Conservation (phyloP, 805 yeast genomes). For the Millerozyma miso region DNA sequence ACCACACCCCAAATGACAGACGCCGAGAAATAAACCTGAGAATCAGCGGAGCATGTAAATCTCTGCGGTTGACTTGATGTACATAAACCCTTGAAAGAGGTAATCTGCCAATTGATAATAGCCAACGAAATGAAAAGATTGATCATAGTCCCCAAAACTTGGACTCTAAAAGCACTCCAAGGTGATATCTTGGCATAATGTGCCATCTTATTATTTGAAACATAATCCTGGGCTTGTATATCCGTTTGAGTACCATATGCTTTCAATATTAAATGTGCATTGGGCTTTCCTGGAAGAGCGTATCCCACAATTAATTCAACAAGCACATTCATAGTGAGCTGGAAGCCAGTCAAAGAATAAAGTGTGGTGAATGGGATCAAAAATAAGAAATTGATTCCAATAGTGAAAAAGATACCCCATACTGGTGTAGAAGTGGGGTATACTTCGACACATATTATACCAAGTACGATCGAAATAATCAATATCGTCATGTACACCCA, state of each 20-base stretch:
- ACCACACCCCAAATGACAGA: slow-evolving; percentile 48
- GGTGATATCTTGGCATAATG: slow-evolving; percentile 23
- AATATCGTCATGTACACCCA: slow-evolving; percentile 25
- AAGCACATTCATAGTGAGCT: slow-evolving; percentile 47
- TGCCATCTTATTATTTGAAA: slow-evolving; percentile 15
- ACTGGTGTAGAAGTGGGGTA: slow-evolving; percentile 50
- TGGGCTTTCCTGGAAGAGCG: slow-evolving; percentile 52
- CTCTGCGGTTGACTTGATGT: slow-evolving; percentile 13
- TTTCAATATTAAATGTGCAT: slow-evolving; percentile 49
- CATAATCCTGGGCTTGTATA: slow-evolving; percentile 53
- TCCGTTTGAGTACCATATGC: slow-evolving; percentile 52
- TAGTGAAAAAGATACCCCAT: slow-evolving; percentile 54
- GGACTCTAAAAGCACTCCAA: slow-evolving; percentile 17
- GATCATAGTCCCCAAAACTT: slow-evolving; percentile 8
- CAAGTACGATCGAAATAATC: slow-evolving; percentile 24
- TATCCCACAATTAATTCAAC: slow-evolving; percentile 56
- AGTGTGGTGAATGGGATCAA: slow-evolving; percentile 50
- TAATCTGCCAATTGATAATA: slow-evolving; percentile 9
- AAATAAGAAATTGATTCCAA: slow-evolving; percentile 47
- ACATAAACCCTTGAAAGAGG: slow-evolving; percentile 8
- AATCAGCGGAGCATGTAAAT: slow-evolving; percentile 20
- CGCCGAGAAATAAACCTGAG: slow-evolving; percentile 43
- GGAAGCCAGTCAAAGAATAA: slow-evolving; percentile 44
- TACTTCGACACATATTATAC: slow-evolving; percentile 24
- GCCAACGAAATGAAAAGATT: slow-evolving; percentile 6